These are phyloP conservation scores for Craterostigma plantagineum DNA, from an alignment of 257 asterid species.

Conservation along the genomic window DNA sequence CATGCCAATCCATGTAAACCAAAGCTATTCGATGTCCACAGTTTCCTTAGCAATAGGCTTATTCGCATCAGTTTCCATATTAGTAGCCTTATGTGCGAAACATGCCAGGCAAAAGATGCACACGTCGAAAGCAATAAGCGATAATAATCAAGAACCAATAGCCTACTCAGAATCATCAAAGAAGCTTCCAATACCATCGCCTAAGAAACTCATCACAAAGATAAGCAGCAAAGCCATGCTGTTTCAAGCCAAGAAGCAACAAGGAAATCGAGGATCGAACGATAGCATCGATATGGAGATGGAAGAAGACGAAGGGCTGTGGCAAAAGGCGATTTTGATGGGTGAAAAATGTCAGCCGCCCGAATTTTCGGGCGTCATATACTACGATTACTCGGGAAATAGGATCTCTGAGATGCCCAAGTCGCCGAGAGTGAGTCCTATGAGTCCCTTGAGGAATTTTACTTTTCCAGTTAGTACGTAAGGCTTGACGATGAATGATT, in stretches of 20 bases:
- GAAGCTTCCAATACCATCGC: not conserved
- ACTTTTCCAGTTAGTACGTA: conserved; percentile 1
- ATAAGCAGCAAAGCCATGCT: not conserved
- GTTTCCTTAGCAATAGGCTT: not conserved
- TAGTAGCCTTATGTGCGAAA: not conserved
- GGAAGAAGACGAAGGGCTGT: not conserved
- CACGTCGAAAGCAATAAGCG: too few relatives aligned
- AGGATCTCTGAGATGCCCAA: conserved; percentile 2
- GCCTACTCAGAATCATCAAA: too few relatives aligned
- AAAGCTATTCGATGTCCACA: not conserved
- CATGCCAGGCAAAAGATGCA: not conserved
- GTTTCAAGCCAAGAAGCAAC: not conserved
- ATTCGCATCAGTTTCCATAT: not conserved
- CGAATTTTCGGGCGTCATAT: not conserved
- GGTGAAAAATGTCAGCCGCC: conserved; percentile 2
- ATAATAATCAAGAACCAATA: too few relatives aligned
- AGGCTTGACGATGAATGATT: too few relatives aligned
- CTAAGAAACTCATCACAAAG: not conserved
- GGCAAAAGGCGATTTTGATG: conserved; percentile 4
- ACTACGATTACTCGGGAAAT: conserved; percentile 3
- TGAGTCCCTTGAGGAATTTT: not conserved
- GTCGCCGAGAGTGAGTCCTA: not conserved
- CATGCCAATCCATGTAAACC: not conserved
- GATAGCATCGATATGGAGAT: not conserved
- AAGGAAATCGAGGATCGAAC: not conserved